These are phyloP conservation scores for Aspergillus mulundensis DNA, from an alignment of 495 filamentous ascomycete genomes.

Conservation along the genomic window DNA sequence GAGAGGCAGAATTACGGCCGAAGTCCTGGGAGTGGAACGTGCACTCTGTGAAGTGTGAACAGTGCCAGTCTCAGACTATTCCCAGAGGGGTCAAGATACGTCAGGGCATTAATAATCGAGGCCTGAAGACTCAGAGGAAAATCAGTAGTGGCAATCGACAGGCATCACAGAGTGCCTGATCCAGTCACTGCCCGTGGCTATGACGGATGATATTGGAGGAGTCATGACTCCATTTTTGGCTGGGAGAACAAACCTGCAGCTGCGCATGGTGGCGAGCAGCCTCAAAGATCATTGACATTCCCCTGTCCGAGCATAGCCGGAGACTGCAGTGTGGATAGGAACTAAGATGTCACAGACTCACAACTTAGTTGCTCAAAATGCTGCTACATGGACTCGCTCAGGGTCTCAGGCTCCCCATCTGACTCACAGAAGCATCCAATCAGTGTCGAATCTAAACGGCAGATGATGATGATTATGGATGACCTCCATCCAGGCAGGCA, in stretches of 20 bases:
- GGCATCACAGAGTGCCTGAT: not conserved
- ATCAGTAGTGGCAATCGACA: not conserved
- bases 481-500: not conserved
- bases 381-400: not conserved
- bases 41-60: conserved; percentile 3
- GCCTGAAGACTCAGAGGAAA: not conserved
- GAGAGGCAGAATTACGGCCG: conserved; percentile 1
- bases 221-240: not conserved
- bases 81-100: not conserved
- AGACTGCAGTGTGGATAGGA: not conserved
- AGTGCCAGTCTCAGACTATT: not conserved
- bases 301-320: not conserved
- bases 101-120: conserved; percentile 5
- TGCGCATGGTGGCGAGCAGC: conserved; percentile 1
- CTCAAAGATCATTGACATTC: not conserved
- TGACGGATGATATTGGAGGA: not conserved
- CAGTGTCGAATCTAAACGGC: not conserved
- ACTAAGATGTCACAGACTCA: not conserved
- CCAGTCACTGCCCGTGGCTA: not conserved
- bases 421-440: conserved; percentile 17
- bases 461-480: not conserved
- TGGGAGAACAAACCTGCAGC: not conserved
- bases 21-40: not conserved
- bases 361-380: not conserved
- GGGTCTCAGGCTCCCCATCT: conserved; percentile 7